Evolutionary conservation across 2,329 filamentous ascomycete genomes (phyloP), one percentile per base, ranked within the genome.

Genomic region (Celoporthe dispersa): DNA sequence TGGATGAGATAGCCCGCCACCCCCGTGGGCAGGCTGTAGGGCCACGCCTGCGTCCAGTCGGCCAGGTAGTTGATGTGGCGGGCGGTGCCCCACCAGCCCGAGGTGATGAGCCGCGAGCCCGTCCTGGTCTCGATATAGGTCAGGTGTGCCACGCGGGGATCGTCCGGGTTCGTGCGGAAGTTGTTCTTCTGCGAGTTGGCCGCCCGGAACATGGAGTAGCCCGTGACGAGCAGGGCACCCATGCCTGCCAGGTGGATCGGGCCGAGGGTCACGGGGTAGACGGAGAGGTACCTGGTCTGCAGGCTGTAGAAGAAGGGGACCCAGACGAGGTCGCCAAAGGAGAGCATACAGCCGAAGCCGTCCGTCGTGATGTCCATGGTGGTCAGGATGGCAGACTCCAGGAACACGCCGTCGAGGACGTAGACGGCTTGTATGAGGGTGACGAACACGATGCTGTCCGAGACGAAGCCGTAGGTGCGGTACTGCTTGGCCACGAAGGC

Each of bases 21-120:
- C 0, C 93, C 92, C 0, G 94, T 97, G 1, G 95, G 94, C 59
- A 98, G 85, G 74, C 90, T 93, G 81, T 96, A 98, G 0, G 94
- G 90, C 93, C 94, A 98, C 11, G 91, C 89, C 88, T 97, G 94
- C 74, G 96, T 86, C 94, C 94, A 98, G 82, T 98, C 95, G 66
- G 94, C 95, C 0, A 97, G 82, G 81, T 98, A 98, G 84, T 98
- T 98, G 85, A 98, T 95, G 81, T 98, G 95, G 57, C 95, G 89
- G 0, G 94, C 92, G 31, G 89, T 85, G 59, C 95, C 95, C 95
- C 95, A 98, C 95, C 95, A 98, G 68, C 95, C 95, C 0, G 92
- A 91, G 3, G 90, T 90, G 73, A 98, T 86, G 39, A 98, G 88
- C 75, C 91, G 92, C 70, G 92, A 94, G 66, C 95, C 95, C 2